Conservation (phyloP, 2,329 filamentous ascomycete species). For the Colletotrichum sp. region DNA sequence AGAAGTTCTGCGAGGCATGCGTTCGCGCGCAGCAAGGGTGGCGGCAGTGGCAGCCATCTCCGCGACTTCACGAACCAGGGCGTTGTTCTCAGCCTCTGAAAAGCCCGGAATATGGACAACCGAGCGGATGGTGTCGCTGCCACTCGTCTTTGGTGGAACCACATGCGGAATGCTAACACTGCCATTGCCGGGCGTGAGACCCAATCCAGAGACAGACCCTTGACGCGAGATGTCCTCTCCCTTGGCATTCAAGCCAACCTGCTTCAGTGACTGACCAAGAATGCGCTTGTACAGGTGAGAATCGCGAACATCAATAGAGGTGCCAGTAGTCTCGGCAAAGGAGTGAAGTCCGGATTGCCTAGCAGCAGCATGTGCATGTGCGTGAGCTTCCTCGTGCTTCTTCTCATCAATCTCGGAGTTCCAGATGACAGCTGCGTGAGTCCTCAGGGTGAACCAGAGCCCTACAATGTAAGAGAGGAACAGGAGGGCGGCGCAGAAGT, state of each 20-base stretch:
- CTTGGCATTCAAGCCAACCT: slow-evolving; percentile 71
- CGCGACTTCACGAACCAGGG: slow-evolving; percentile 83
- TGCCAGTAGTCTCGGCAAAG: slow-evolving; percentile 53
- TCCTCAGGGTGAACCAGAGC: slow-evolving; percentile 92
- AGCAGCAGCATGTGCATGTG: slow-evolving; percentile 32
- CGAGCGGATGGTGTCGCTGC: slow-evolving; percentile 44
- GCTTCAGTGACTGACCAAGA: slow-evolving; percentile 85
- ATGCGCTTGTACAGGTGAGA: slow-evolving; percentile 93
- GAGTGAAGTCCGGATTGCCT: slow-evolving; percentile 40
- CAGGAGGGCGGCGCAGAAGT: slow-evolving; percentile 81
- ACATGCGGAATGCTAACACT: slow-evolving; percentile 67
- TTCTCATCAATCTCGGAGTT: slow-evolving; percentile 84
- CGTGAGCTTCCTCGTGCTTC: slow-evolving; percentile 60
- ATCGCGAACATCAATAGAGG: slow-evolving; percentile 74
- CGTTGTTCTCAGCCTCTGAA: slow-evolving; percentile 81
- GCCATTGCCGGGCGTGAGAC: slow-evolving; percentile 41
- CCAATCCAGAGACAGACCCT: slow-evolving; percentile 34
- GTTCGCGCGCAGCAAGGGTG: slow-evolving; percentile 82
- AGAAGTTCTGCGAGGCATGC: slow-evolving; percentile 45
- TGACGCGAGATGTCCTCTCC: slow-evolving; percentile 50
- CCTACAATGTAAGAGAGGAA: slow-evolving; percentile 95
- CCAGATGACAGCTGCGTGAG: slow-evolving; percentile 97
- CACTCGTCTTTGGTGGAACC: slow-evolving; percentile 72
- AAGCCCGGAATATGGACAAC: slow-evolving; percentile 69
- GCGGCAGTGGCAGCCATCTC: slow-evolving; percentile 94